These are phyloP conservation scores for Colletotrichum sp. DNA, from an alignment of 2,329 filamentous ascomycete species.

Conservation along the genomic window DNA sequence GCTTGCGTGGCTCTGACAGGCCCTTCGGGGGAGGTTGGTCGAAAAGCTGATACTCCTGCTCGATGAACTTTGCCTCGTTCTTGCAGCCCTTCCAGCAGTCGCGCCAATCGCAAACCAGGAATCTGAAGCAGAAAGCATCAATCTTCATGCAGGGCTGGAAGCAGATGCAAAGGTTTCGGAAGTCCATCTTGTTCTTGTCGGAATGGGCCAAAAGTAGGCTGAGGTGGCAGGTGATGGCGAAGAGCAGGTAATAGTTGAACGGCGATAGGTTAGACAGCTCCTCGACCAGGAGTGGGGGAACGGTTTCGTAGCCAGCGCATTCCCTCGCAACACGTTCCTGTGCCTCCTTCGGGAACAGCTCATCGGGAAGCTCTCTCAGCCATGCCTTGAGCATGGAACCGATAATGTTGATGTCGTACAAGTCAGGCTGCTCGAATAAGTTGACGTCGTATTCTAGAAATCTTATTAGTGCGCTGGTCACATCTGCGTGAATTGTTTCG, in stretches of 20 bases:
- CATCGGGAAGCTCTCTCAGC: conserved; percentile 92
- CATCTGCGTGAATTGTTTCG: conserved; percentile 29
- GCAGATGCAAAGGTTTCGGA: conserved; percentile 93
- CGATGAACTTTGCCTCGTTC: conserved; percentile 82
- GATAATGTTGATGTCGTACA: conserved; percentile 97
- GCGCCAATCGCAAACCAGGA: conserved; percentile 93
- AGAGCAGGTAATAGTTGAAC: conserved; percentile 97
- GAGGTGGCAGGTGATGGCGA: conserved; percentile 95
- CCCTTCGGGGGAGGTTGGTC: conserved; percentile 62
- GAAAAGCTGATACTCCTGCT: conserved; percentile 69
- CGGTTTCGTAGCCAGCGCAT: conserved; percentile 78
- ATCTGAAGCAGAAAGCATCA: conserved; percentile 93
- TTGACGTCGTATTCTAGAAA: conserved; percentile 81
- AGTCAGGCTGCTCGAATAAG: conserved; percentile 82
- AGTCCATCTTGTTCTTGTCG: conserved; percentile 98
- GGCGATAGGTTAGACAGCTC: conserved; percentile 93
- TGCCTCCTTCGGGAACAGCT: conserved; percentile 84
- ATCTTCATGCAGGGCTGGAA: conserved; percentile 98
- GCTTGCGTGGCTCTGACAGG: conserved; percentile 38
- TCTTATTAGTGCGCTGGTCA: background rate
- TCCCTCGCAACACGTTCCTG: conserved; percentile 83
- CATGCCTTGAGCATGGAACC: conserved; percentile 96
- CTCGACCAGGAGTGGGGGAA: conserved; percentile 86
- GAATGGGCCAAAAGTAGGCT: conserved; percentile 90
- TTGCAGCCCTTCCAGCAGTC: conserved; percentile 97